Percentiles rank a stretch among this genome's conserved stretches.
phyloP scores from a whole-genome alignment of 1,284 basidiomycete genomes.

The Cryptococcus wingfieldii region DNA sequence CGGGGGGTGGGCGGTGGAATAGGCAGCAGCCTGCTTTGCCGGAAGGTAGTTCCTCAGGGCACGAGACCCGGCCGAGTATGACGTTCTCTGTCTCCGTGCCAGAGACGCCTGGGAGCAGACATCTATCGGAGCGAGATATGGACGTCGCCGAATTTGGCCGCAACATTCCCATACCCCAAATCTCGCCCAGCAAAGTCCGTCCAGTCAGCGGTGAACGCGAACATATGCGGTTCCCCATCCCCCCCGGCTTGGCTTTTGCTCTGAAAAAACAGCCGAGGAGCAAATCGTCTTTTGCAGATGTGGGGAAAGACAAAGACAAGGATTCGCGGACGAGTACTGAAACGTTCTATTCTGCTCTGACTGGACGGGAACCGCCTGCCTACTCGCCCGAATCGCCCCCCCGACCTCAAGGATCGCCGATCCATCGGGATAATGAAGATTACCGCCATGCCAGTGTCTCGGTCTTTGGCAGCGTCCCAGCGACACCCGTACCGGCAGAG shows the following conservation, averaged over 20 bases:
- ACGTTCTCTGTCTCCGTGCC: slow-evolving; percentile 12
- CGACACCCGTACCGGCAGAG: slow-evolving; percentile 3
- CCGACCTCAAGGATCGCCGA: slow-evolving; percentile 2
- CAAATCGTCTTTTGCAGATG: slow-evolving; percentile 1
- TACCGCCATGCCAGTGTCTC: slow-evolving; percentile 16
- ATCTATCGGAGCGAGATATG: neutral
- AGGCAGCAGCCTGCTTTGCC: neutral
- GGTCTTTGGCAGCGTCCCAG: slow-evolving; percentile 12
- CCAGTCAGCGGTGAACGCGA: slow-evolving; percentile 3
- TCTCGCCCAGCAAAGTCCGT: neutral
- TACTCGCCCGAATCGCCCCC: neutral
- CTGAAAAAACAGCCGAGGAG: slow-evolving; percentile 1
- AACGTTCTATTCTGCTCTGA: slow-evolving; percentile 1
- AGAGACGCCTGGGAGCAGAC: slow-evolving; percentile 7
- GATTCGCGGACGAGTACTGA: neutral
- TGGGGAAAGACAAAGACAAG: neutral
- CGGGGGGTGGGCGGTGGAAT: neutral
- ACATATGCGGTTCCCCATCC: slow-evolving; percentile 10
- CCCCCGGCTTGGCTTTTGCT: slow-evolving; percentile 8
- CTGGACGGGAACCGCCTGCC: too few species aligned
- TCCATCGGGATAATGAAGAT: slow-evolving; percentile 6
- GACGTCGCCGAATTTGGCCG: slow-evolving; percentile 5
- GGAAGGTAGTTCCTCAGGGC: neutral
- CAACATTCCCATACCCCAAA: neutral
- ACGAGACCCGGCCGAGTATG: neutral